Conservation (phyloP, 2,329 filamentous ascomycete species). For the Iodosphaeria phyllophila region DNA sequence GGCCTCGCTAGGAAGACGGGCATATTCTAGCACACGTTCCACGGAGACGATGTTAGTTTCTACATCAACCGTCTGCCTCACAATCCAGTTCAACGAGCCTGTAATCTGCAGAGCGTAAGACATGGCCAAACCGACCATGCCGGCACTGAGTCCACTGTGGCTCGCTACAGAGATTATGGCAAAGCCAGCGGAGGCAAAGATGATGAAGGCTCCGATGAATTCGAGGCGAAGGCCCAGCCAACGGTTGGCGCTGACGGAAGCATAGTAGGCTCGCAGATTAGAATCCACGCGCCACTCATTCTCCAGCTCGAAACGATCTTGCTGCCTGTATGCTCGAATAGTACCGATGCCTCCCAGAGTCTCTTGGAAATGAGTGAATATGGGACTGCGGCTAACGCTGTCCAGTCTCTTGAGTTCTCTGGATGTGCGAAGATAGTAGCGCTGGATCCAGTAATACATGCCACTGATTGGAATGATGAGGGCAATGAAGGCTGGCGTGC, state of each 20-base stretch:
- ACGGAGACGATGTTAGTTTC: conserved; percentile 99
- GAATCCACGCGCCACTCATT: conserved; percentile 97
- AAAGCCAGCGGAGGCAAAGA: conserved; percentile 69
- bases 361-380: conserved; percentile 97
- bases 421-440: conserved; percentile 91
- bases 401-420: conserved; percentile 92
- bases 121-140: conserved; percentile 83
- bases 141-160: conserved; percentile 43
- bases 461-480: conserved; percentile 65
- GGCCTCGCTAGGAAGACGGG: conserved; percentile 76
- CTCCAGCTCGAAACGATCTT: conserved; percentile 71
- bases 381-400: conserved; percentile 85
- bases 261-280: conserved; percentile 87
- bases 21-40: conserved; percentile 93
- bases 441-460: conserved; percentile 83
- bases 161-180: conserved; percentile 62
- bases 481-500: conserved; percentile 63
- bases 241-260: conserved; percentile 81
- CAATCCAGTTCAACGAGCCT: conserved; percentile 95
- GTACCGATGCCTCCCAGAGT: conserved; percentile 86
- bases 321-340: conserved; percentile 85
- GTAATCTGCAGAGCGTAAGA: conserved; percentile 96
- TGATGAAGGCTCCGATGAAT: conserved; percentile 88
- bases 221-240: conserved; percentile 93
- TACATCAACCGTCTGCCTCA: conserved; percentile 96